Conservation (phyloP, 441 rosid genomes). For the Pelargonium cotyledonis region DNA sequence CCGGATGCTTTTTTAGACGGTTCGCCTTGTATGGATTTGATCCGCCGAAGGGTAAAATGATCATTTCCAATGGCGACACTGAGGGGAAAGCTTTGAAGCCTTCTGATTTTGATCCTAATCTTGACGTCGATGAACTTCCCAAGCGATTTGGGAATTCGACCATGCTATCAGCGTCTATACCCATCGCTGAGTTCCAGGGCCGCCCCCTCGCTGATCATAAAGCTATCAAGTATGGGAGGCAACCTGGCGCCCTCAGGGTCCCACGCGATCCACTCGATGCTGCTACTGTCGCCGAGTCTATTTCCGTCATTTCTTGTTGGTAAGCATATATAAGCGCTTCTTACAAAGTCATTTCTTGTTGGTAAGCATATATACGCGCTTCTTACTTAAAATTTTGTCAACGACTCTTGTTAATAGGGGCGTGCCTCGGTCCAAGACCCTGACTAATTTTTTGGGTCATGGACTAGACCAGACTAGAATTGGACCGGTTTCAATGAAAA, state of each 20-base stretch:
- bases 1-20: constrained; percentile 85
- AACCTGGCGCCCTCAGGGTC: constrained; percentile 68
- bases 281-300: constrained; percentile 76
- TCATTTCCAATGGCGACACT: constrained; percentile 27
- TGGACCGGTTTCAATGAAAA: too few relatives aligned
- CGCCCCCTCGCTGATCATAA: constrained; percentile 52
- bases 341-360: too few relatives aligned
- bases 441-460: too few relatives aligned
- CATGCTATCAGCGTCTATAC: constrained; percentile 64
- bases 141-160: constrained; percentile 66
- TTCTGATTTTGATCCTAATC: constrained; percentile 39
- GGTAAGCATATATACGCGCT: too few relatives aligned
- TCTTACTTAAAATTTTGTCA: too few relatives aligned
- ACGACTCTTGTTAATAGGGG: too few relatives aligned
- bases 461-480: too few relatives aligned
- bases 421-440: too few relatives aligned
- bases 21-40: constrained; percentile 79
- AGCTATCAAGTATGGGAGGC: constrained; percentile 50
- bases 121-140: constrained; percentile 34
- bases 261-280: constrained; percentile 78
- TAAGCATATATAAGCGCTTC: neutral
- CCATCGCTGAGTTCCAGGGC: constrained; percentile 74
- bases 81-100: constrained; percentile 36
- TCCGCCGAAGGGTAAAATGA: constrained; percentile 71
- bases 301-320: constrained; percentile 74